Base-by-base conservation (phyloP, 2,329 filamentous ascomycete species). In the Nemania bipapillata region DNA sequence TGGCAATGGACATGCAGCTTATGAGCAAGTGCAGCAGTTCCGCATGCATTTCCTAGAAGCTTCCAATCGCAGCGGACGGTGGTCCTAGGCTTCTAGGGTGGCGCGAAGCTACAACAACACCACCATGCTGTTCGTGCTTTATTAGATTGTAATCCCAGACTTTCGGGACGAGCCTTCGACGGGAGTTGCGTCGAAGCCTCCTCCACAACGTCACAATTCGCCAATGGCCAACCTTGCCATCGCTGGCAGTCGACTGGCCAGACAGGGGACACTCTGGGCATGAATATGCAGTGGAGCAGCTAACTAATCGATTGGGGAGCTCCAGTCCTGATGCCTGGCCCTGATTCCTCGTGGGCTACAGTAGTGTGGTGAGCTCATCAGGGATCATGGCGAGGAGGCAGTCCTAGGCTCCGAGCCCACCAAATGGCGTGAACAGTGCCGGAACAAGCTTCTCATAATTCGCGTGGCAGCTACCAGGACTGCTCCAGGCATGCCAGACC, bases 81-180 rank as follows among this genome's bases (percentile, higher is more conserved):
- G 28, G 15, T 45, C 30, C 12, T 15, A 30, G 40, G 15, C 22
- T 62, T 49, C 56, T 20, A 65, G 64, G 52, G 45, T 57, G 30
- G 26, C 28, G 56, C 30, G 35, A 62, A 52, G 45, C 26, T 42
- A 40, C 40, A 28, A 26, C 35, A 22, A 15, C 55, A 59, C 59
- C 50, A 62, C 32, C 61, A 54, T 63, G 55, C 53, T 58, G 50
- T 42, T 37, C 58, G 40, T 61, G 52, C 52, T 56, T 59, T 32
- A 35, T 53, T 45, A 30, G 57, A 57, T 63, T 55, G 50, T 47
- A 50, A 72, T 70, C 67, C 71, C 66, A 70, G 68, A 61, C 60
- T 9, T 68, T 72, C 70, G 70, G 72, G 69, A 72, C 68, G 70
- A 72, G 65, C 70, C 70, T 69, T 72, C 57, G 61, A 68, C 65